Evolutionary conservation across 208 protist species (phyloP), one percentile per base, ranked within the genome.

Genomic region (Trypanosoma scelopori): DNA sequence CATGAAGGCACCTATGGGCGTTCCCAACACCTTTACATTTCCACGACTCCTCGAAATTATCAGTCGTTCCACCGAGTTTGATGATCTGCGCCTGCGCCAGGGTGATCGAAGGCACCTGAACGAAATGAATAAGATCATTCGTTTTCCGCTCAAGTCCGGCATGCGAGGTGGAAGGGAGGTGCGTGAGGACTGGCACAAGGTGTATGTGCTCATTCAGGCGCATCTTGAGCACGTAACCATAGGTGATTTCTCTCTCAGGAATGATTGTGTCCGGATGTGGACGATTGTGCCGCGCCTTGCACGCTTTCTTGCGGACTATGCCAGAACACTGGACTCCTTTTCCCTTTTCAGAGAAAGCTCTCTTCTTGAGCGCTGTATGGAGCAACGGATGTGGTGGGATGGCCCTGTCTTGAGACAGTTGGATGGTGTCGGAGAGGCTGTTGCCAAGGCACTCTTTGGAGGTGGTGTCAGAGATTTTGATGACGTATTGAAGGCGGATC

Each of bases 151-250:
- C 11, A 78, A 86, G 23, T 83, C 67, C 55, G 86, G 87, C 5
- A 76, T 83, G 18, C 51, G 63, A n/a, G 84, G 86, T 12, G 82
- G 85, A 25, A 71, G 87, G 15, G 86, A 91, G 55, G 89, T 96
- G 25, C 78, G 84, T 1, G 88, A 96, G 64, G 76, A 92, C 46
- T 96, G 91, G 91, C 91, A 96, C 47, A 96, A 96, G 76, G 68
- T 79, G 11, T 94, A 87, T 66, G 69, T 96, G 11, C 76, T 96
- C 12, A 76, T 94, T 49, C 87, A 96, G 64, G 77, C 71, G 0
- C 81, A 89, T n/a, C 50, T 94, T 6, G 71, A 64, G 13, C 77
- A 89, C 12, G 51, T 86, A 18, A 23, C 74, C 15, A 55, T 94
- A 43, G 75, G 58, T 0, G 89, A 93, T 58, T 74, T 92, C 27